Evolutionary conservation across 768 basidiomycete genomes (phyloP).

Genomic region (Suillus clintonianus): DNA sequence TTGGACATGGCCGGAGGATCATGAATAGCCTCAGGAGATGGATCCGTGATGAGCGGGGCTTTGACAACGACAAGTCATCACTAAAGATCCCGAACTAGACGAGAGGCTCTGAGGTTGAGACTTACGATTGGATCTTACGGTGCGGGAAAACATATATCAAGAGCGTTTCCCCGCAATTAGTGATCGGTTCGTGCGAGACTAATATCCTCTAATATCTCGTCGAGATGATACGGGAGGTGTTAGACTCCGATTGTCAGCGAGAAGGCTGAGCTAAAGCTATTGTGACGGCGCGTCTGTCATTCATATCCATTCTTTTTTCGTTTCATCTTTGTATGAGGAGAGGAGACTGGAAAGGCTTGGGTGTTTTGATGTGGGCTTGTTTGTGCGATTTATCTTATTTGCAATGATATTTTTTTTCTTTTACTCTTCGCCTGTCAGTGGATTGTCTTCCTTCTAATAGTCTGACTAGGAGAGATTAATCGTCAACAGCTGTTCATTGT

Average conservation of each 20-base stretch:
- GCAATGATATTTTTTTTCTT: not conserved
- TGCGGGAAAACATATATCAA: not conserved
- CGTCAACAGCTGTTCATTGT: not conserved
- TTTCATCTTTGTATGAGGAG: not conserved
- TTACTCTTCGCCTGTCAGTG: not conserved
- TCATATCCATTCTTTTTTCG: not conserved
- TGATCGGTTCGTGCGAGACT: not conserved
- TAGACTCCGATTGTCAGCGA: not conserved
- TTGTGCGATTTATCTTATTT: not conserved
- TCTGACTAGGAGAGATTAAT: not conserved
- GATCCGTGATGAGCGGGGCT: not conserved
- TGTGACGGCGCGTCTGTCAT: not conserved
- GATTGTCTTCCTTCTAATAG: not conserved
- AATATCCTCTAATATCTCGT: not conserved
- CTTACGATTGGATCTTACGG: not conserved
- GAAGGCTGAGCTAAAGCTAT: not conserved
- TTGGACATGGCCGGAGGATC: conserved; percentile 58
- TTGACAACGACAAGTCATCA: not conserved
- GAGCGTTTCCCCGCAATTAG: not conserved
- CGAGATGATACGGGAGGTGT: not conserved
- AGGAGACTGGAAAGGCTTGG: not conserved
- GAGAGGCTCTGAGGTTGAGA: not conserved
- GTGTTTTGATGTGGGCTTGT: not conserved
- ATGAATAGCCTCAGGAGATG: not conserved
- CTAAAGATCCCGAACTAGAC: not conserved